A percentile compares a stretch with the other conserved stretches of the same genome.
These are phyloP conservation scores for Candida nemodendra DNA, from an alignment of 805 yeast species.

Conservation along the genomic window DNA sequence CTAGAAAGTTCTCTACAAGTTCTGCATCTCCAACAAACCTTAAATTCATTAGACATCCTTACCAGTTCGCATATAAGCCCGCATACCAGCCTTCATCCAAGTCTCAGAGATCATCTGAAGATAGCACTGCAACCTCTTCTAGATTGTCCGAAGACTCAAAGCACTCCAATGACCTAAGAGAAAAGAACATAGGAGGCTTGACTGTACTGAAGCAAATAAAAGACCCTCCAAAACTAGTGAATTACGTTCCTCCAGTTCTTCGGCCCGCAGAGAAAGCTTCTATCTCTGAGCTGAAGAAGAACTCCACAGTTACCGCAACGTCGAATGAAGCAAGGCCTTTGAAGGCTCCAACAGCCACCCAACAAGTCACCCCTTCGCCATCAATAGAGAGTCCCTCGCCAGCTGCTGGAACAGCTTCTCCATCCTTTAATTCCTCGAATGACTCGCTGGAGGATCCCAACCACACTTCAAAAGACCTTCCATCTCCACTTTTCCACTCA, in stretches of 20 bases:
- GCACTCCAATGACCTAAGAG: constrained; percentile 8
- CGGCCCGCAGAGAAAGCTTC: constrained; percentile 35
- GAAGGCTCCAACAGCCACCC: background rate
- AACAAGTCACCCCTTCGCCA: constrained; percentile 2
- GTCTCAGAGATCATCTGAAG: background rate
- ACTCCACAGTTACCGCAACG: constrained; percentile 7
- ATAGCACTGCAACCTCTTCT: constrained; percentile 7
- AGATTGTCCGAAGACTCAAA: constrained; percentile 12
- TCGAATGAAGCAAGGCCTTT: constrained; percentile 8
- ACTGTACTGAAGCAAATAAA: constrained; percentile 39
- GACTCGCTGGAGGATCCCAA: background rate
- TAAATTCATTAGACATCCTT: constrained; percentile 3
- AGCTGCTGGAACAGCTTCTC: background rate
- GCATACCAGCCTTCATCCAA: background rate
- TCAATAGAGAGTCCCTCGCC: constrained; percentile 10
- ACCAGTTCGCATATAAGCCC: constrained; percentile 1
- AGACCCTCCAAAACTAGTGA: constrained; percentile 44
- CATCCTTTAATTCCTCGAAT: constrained; percentile 3
- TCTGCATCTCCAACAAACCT: constrained; percentile 11
- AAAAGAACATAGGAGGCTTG: constrained; percentile 7
- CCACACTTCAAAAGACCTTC: background rate
- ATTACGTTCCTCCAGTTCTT: constrained; percentile 52
- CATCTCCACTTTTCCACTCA: constrained; percentile 2
- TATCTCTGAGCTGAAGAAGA: background rate
- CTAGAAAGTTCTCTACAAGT: constrained; percentile 33